A percentile compares a stretch with the other conserved stretches of the same genome.
These are phyloP conservation scores for Cyamopsis tetragonoloba DNA, from an alignment of 306 rosid genomes.

Conservation along the genomic window DNA sequence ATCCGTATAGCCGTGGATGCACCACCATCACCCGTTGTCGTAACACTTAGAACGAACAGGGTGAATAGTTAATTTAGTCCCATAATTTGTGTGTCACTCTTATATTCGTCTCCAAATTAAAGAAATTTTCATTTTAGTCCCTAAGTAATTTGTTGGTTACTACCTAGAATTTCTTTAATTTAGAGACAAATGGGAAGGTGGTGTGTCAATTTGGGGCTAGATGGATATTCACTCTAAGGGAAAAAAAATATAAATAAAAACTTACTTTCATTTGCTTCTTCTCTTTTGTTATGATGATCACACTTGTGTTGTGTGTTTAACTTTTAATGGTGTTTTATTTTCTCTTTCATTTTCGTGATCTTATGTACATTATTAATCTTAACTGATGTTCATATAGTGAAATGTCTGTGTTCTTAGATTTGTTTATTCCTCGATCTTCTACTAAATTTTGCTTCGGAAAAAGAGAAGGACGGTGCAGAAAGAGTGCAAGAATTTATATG, in stretches of 20 bases:
- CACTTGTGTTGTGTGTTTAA: not conserved
- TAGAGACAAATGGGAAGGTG: too few species aligned
- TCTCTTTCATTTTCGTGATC: not conserved
- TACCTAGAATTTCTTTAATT: too few species aligned
- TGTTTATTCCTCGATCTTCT: not conserved
- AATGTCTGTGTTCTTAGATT: not conserved
- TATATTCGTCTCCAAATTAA: too few species aligned
- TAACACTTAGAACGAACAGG: slow-evolving; percentile 19
- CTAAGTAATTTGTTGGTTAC: too few species aligned
- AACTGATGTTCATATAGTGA: slow-evolving; percentile 1
- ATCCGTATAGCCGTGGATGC: slow-evolving; percentile 83
- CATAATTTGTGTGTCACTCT: too few species aligned
- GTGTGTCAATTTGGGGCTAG: too few species aligned
- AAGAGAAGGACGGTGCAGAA: not conserved
- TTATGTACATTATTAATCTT: slow-evolving; percentile 22
- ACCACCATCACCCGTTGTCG: slow-evolving; percentile 73
- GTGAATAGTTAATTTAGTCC: too few species aligned
- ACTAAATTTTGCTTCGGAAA: not conserved
- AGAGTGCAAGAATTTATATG: not conserved
- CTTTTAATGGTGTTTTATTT: slow-evolving; percentile 3
- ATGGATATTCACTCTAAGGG: too few species aligned
- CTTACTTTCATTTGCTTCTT: too few species aligned
- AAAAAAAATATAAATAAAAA: too few species aligned
- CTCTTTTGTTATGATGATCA: not conserved
- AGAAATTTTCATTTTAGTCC: too few species aligned